Base-by-base conservation (phyloP, 208 protist genomes). In the Acanthamoeba sp. region DNA sequence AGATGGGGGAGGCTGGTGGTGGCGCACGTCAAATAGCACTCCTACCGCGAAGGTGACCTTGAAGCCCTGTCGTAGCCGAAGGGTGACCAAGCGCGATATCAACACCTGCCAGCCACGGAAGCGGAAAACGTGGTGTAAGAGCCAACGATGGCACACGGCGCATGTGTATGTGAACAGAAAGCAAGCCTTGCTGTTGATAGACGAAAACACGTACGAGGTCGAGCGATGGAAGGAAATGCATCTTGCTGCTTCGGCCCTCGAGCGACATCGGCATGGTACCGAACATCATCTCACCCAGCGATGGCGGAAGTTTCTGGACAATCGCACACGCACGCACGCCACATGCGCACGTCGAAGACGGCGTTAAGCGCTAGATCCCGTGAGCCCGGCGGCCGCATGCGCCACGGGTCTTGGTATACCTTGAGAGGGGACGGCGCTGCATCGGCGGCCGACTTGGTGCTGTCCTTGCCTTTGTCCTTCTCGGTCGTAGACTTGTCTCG, bases 181-280 rank as follows among this genome's bases (percentile, higher is more conserved):
- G n/a, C n/a, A n/a, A n/a, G n/a, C n/a, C n/a, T n/a, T n/a, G n/a
- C n/a, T n/a, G 12, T 62, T 62, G 55, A 22, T 12, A 22, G 32
- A 7, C 0, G 18, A 32, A 71, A 71, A n/a, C 20, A 32, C 36
- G 66, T 76, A 76, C 71, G 38, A 80, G 29, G 40, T 80, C 40
- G 71, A 80, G 71, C 14, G 71, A 40, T 10, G 71, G 71, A 2
- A 80, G 71, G 45, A 89, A 89, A 22, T 89, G 80, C 80, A 89
- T 66, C 80, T 89, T 89, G 48, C 48, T 89, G 45, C 52, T 89
- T 66, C 48, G 42, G 24, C 80, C 80, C 48, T 66, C 48, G 48
- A 89, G 52, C 52, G 52, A 55, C 80, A 89, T 89, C 27, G 80
- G 80, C 80, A 89, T 89, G 22, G 80, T 89, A 20, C 80, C 80